Evolutionary conservation across 1,139 yeast species (phyloP), one percentile per base, ranked within the genome.

Genomic region (Nakaseomyces kungkrabaensis): DNA sequence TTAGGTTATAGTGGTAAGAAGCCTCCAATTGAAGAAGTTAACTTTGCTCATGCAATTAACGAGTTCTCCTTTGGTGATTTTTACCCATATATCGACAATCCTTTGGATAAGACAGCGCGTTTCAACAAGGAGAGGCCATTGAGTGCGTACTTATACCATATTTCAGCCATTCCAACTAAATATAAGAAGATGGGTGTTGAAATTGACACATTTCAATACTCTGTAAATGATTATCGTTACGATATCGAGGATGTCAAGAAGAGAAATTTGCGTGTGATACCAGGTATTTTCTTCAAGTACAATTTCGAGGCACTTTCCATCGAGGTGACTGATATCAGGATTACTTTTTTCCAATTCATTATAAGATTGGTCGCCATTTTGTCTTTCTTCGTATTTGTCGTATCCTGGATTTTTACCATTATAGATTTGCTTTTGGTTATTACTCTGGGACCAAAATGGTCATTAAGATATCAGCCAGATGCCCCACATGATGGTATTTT

Each of bases 31-130:
- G 79, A 78, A 37, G 69, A 74, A 22, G 67, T 87, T 51, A 86
- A 92, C 64, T 85, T 90, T 61, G 77, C 96, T 1, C 98, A 92
- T 67, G 79, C 80, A 5, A 83, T 92, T 52, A 81, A 79, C 54
- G 97, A 92, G 66, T 79, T 89, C 56, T 89, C 97, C 8, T 92
- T 82, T 68, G 98, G 99, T 24, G 87, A 81, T 36, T 89, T 85
- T 67, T 89, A 80, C 62, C 97, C 98, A 2, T 84, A 78, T 59
- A 75, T 90, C 54, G 76, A 84, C 57, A 92, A 92, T 62, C 95
- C 97, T 5, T 74, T 94, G 56, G 98, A 92, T 63, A 76, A 75
- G 51, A 80, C 89, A 0, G 85, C 80, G 1, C 78, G 80, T 59
- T 64, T 70, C 27, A 77, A 88, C 1, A 63, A 66, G 2, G 74